These are phyloP conservation scores for Globisporangium solare DNA, from an alignment of 352 stramenopile species.

Conservation along the genomic window DNA sequence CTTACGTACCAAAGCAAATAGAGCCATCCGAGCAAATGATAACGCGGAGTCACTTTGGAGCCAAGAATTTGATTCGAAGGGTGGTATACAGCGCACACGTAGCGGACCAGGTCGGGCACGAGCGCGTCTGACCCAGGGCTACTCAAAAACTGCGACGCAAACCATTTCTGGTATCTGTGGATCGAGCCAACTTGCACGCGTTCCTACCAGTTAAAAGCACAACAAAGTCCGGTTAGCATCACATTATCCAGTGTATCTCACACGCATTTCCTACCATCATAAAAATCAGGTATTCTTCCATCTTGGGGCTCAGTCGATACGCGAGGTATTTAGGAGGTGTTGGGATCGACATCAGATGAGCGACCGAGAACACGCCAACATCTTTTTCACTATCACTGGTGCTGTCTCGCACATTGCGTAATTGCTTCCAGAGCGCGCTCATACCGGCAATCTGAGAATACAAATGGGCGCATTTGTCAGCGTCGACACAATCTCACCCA, in stretches of 20 bases:
- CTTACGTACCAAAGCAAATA: conserved; percentile 68
- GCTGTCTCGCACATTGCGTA: conserved; percentile 57
- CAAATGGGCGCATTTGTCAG: neutral
- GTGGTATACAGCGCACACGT: conserved; percentile 81
- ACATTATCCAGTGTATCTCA: too few species aligned
- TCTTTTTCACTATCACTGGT: conserved; percentile 43
- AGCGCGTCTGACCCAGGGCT: conserved; percentile 58
- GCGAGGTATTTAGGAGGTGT: conserved; percentile 76
- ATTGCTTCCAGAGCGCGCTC: conserved; percentile 76
- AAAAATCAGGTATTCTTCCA: conserved; percentile 84
- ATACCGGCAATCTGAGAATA: conserved; percentile 62
- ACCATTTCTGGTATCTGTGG: conserved; percentile 86
- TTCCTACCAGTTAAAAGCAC: conserved; percentile 29
- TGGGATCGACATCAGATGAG: conserved; percentile 65
- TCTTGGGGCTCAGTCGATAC: conserved; percentile 77
- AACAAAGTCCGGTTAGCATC: neutral
- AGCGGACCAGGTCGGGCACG: conserved; percentile 77
- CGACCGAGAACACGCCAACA: conserved; percentile 47
- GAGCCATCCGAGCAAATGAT: conserved; percentile 85
- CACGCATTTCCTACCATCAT: conserved; percentile 55
- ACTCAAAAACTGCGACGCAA: conserved; percentile 76
- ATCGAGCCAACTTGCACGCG: conserved; percentile 69
- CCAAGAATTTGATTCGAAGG: conserved; percentile 77
- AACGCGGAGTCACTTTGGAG: conserved; percentile 81
- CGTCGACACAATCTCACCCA: neutral